These are phyloP conservation scores for Ophiostoma piceae DNA, from an alignment of 2,329 filamentous ascomycete species.

Conservation along the genomic window DNA sequence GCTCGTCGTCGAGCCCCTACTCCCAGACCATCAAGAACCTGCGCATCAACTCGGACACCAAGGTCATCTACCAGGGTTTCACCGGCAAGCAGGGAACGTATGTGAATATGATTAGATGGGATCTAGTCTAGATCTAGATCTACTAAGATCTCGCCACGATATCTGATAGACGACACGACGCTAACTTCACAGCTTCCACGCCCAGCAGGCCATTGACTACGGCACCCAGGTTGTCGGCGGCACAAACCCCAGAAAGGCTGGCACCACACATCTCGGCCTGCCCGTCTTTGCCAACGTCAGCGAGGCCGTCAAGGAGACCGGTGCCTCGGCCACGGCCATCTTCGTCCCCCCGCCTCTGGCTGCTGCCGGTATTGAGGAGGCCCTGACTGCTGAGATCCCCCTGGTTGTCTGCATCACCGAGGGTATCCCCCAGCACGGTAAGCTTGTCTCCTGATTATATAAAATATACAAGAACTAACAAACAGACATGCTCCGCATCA, in stretches of 20 bases:
- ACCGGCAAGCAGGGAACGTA: constrained; percentile 95
- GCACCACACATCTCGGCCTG: constrained; percentile 77
- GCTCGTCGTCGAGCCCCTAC: constrained; percentile 64
- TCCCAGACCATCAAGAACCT: constrained; percentile 74
- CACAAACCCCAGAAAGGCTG: constrained; percentile 98
- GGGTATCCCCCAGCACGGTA: constrained; percentile 95
- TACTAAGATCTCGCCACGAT: no score
- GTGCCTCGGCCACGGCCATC: constrained; percentile 86
- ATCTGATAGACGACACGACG: no score
- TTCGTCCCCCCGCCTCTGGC: constrained; percentile 96
- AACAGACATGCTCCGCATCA: constrained; percentile 96
- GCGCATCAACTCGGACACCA: constrained; percentile 86
- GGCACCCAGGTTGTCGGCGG: constrained; percentile 97
- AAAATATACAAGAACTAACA: background rate
- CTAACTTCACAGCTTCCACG: constrained; percentile 70
- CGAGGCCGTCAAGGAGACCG: constrained; percentile 84
- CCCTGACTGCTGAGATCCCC: constrained; percentile 84
- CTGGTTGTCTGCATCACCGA: constrained; percentile 97
- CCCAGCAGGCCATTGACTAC: constrained; percentile 96
- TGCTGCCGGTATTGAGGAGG: constrained; percentile 94
- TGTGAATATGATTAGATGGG: constrained; percentile 37
- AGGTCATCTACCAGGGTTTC: constrained; percentile 95
- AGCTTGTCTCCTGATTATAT: constrained; percentile 32
- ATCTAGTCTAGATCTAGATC: background rate
- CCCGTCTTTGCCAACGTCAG: constrained; percentile 88